Conservation (phyloP, 805 yeast genomes). For the Cyberlindnera maclurae region DNA sequence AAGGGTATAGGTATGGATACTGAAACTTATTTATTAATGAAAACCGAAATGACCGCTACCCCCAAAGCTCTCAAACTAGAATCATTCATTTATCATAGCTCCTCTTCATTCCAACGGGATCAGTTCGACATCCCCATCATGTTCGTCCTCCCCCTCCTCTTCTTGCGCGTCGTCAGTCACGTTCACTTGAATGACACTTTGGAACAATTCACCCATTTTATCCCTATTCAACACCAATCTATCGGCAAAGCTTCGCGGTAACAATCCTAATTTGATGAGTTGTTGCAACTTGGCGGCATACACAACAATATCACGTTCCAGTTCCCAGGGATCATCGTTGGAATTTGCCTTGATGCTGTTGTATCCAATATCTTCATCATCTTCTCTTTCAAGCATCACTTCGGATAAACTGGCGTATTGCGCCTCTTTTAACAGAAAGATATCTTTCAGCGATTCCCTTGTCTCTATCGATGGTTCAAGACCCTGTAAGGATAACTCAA, state of each 20-base stretch:
- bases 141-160: not conserved
- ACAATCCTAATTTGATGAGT: slow-evolving; percentile 28
- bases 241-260: slow-evolving; percentile 20
- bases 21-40: slow-evolving; percentile 3
- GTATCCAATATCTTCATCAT: slow-evolving; percentile 42
- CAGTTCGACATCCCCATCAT: not conserved
- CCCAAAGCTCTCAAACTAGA: not conserved
- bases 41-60: not conserved
- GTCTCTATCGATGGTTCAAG: slow-evolving; percentile 25
- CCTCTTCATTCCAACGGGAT: not conserved
- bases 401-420: slow-evolving; percentile 30
- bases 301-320: slow-evolving; percentile 36
- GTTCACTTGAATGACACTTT: not conserved
- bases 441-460: slow-evolving; percentile 29
- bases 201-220: slow-evolving; percentile 27
- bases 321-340: slow-evolving; percentile 27
- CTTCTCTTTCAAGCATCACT: slow-evolving; percentile 41
- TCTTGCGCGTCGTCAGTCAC: not conserved
- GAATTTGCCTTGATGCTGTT: slow-evolving; percentile 16
- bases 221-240: slow-evolving; percentile 33
- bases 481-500: slow-evolving; percentile 15
- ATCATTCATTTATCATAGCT: not conserved
- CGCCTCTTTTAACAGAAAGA: slow-evolving; percentile 45
- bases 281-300: slow-evolving; percentile 33
- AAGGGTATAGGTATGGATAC: slow-evolving; percentile 1